Percentiles rank a stretch among this genome's conserved stretches.
Conservation (phyloP, 2,329 filamentous ascomycete genomes). For the Colletotrichum tropicicola region DNA sequence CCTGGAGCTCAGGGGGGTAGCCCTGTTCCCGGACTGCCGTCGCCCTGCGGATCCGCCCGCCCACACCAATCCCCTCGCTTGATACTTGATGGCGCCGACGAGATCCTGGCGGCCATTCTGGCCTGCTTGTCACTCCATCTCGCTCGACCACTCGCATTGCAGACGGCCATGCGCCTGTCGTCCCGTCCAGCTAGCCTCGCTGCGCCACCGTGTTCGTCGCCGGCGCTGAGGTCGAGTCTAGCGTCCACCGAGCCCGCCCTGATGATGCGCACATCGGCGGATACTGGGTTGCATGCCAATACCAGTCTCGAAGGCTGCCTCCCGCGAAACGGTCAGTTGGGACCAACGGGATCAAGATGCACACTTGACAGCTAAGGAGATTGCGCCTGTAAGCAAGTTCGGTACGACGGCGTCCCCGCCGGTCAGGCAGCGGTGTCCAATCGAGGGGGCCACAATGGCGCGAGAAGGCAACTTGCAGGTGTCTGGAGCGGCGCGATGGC, state of each 20-base stretch:
- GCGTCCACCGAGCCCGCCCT: neutral
- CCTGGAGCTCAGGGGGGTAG: neutral
- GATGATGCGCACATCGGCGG: neutral
- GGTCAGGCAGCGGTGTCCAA: neutral
- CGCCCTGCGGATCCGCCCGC: conserved; percentile 23
- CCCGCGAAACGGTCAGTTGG: conserved; percentile 17
- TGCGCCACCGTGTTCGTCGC: neutral
- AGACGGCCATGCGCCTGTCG: neutral
- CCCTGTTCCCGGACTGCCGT: conserved; percentile 15
- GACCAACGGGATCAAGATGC: conserved; percentile 12
- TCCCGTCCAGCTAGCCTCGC: neutral
- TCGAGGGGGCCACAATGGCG: neutral
- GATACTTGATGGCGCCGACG: neutral
- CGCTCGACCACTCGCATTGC: conserved; percentile 4
- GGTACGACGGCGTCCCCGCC: conserved; percentile 4
- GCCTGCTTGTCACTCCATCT: conserved; percentile 28
- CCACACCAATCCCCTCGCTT: neutral
- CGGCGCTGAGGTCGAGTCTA: neutral
- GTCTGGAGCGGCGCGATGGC: neutral
- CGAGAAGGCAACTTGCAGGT: conserved; percentile 27
- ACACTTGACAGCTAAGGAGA: conserved; percentile 8
- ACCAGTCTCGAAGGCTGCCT: neutral
- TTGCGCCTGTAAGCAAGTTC: conserved; percentile 8
- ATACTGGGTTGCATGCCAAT: neutral
- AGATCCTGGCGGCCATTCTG: conserved; percentile 3